phyloP scores from a whole-genome alignment of 2,329 filamentous ascomycete genomes.

The Sclerotinia glacialis region DNA sequence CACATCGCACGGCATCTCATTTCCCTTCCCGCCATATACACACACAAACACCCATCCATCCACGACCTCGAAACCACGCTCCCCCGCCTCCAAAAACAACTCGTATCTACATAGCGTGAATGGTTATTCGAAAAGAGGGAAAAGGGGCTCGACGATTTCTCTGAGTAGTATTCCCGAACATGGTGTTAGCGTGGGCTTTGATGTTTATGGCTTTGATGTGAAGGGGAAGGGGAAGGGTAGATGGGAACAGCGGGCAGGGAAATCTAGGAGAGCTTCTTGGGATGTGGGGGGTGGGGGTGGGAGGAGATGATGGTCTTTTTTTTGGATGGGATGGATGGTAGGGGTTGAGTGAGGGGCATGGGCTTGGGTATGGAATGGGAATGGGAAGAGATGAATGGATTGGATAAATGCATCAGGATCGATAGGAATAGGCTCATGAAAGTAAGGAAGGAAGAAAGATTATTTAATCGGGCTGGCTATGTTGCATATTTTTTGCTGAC shows the following conservation, averaged over 20 bases:
- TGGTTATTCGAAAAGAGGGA: neutral
- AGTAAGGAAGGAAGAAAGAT: too few species aligned
- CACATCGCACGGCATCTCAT: neutral
- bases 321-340: too few species aligned
- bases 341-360: too few species aligned
- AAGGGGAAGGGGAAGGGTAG: neutral
- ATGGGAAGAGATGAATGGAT: too few species aligned
- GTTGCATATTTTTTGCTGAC: too few species aligned
- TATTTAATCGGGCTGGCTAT: too few species aligned
- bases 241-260: neutral
- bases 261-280: neutral
- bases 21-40: neutral
- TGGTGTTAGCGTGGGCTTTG: neutral
- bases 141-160: neutral
- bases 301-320: too few species aligned
- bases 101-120: neutral
- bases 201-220: neutral
- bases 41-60: neutral
- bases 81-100: neutral
- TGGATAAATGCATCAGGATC: too few species aligned
- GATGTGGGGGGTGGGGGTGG: too few species aligned
- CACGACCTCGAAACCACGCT: neutral
- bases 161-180: constrained; percentile 4
- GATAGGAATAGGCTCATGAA: too few species aligned
- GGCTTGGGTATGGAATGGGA: too few species aligned